Percentiles rank a stretch among this genome's conserved stretches.
Conservation (phyloP, 768 basidiomycete species). For the Astraeus odoratus region DNA sequence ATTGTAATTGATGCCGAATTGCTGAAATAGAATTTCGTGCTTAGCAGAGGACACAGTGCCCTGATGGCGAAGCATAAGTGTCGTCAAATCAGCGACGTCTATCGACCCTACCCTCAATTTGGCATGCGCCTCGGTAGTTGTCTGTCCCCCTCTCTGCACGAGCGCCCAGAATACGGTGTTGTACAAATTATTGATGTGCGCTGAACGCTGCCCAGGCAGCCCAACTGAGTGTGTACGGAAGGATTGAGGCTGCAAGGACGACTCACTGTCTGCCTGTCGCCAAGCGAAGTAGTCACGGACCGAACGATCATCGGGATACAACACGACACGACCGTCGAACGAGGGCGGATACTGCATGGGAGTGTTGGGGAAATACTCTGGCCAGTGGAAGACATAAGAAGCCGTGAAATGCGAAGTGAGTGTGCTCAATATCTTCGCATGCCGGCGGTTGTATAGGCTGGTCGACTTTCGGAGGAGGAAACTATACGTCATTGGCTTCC, state of each 20-base stretch:
- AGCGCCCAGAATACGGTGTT: conserved; percentile 96
- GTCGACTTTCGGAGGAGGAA: conserved; percentile 79
- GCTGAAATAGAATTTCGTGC: conserved; percentile 81
- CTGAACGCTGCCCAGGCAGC: conserved; percentile 36
- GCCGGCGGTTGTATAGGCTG: conserved; percentile 75
- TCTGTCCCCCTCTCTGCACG: conserved; percentile 74
- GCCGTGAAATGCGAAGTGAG: conserved; percentile 88
- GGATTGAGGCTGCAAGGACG: neutral
- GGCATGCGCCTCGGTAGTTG: conserved; percentile 74
- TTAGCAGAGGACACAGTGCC: conserved; percentile 87
- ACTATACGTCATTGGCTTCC: conserved; percentile 33
- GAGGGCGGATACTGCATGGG: conserved; percentile 78
- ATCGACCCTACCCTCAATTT: conserved; percentile 53
- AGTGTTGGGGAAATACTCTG: conserved; percentile 64
- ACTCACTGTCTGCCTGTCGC: conserved; percentile 92
- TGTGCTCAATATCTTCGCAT: conserved; percentile 80
- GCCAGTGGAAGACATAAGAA: conserved; percentile 84
- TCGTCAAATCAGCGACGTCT: neutral
- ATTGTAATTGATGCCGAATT: conserved; percentile 87
- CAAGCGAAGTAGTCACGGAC: conserved; percentile 92
- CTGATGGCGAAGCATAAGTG: conserved; percentile 37
- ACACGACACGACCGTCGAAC: conserved; percentile 84
- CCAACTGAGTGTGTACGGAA: conserved; percentile 4
- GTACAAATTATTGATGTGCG: conserved; percentile 97
- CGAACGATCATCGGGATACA: conserved; percentile 68